phyloP scores from a whole-genome alignment of 2,329 filamentous ascomycete genomes.

The Dothiorella sarmentorum region DNA sequence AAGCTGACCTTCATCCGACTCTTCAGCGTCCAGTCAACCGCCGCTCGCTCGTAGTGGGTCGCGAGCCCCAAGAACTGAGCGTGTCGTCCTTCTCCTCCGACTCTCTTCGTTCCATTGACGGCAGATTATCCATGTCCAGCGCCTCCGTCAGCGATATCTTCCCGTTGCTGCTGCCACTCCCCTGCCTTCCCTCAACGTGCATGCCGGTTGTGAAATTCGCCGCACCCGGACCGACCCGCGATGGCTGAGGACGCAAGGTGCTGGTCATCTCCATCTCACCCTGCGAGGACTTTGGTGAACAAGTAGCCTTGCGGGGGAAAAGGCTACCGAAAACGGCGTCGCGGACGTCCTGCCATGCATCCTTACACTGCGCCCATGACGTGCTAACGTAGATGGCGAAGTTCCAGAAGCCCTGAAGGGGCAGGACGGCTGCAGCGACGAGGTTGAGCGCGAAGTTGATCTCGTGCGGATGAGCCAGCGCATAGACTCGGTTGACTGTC shows the following conservation, averaged over 20 bases:
- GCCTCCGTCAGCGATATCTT: not conserved
- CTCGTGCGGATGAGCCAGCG: conserved; percentile 54
- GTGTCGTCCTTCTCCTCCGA: not conserved
- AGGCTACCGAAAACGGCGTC: not conserved
- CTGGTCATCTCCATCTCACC: not conserved
- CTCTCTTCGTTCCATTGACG: too few relatives aligned
- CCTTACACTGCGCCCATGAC: conserved; percentile 55
- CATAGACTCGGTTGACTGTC: conserved; percentile 72
- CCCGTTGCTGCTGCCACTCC: not conserved
- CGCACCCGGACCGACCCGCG: not conserved
- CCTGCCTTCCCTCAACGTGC: not conserved
- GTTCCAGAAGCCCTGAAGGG: conserved; percentile 84
- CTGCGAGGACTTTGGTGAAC: too few relatives aligned
- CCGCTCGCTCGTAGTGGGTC: not conserved
- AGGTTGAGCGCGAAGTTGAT: conserved; percentile 59
- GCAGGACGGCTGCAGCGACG: conserved; percentile 69
- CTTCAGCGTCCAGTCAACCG: not conserved
- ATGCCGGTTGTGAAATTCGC: too few relatives aligned
- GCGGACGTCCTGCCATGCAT: conserved; percentile 1
- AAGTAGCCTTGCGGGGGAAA: not conserved
- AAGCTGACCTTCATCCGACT: not conserved
- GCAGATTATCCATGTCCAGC: not conserved
- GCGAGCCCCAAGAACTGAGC: not conserved
- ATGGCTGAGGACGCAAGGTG: not conserved
- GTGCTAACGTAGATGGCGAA: conserved; percentile 71